Percentiles rank a stretch among this genome's conserved stretches.
phyloP scores from a whole-genome alignment of 306 rosid species.

The Cucumis cinereus region DNA sequence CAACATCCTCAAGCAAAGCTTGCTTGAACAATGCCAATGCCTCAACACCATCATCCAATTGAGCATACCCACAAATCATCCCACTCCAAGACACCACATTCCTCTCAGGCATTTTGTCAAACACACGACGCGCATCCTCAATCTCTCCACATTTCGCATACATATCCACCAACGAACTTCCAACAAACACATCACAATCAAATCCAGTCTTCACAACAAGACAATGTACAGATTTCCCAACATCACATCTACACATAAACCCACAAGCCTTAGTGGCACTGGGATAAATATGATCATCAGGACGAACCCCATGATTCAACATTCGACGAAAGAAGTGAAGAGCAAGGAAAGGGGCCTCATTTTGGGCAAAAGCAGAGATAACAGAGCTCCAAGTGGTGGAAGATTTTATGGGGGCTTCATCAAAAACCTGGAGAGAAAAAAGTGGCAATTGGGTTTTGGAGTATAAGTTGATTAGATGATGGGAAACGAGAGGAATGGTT shows the following conservation, averaged over 20 bases:
- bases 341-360: conserved; percentile 52
- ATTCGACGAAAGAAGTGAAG: conserved; percentile 49
- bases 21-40: conserved; percentile 47
- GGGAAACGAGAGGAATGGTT: conserved; percentile 43
- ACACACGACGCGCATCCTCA: conserved; percentile 32
- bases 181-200: conserved; percentile 48
- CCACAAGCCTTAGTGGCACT: conserved; percentile 61
- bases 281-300: conserved; percentile 62
- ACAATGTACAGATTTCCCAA: conserved; percentile 36
- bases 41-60: conserved; percentile 51
- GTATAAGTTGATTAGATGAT: conserved; percentile 70
- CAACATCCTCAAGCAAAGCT: conserved; percentile 29
- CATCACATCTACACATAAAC: conserved; percentile 25
- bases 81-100: conserved; percentile 87
- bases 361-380: conserved; percentile 62
- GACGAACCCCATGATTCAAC: conserved; percentile 29
- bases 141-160: conserved; percentile 48
- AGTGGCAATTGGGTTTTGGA: conserved; percentile 54
- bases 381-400: conserved; percentile 79
- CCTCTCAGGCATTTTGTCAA: conserved; percentile 56
- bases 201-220: conserved; percentile 43
- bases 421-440: conserved; percentile 32
- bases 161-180: conserved; percentile 62
- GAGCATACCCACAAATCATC: conserved; percentile 65
- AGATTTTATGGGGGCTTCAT: conserved; percentile 28